phyloP scores from a whole-genome alignment of 495 filamentous ascomycete species.

The Daldinia concentrica region DNA sequence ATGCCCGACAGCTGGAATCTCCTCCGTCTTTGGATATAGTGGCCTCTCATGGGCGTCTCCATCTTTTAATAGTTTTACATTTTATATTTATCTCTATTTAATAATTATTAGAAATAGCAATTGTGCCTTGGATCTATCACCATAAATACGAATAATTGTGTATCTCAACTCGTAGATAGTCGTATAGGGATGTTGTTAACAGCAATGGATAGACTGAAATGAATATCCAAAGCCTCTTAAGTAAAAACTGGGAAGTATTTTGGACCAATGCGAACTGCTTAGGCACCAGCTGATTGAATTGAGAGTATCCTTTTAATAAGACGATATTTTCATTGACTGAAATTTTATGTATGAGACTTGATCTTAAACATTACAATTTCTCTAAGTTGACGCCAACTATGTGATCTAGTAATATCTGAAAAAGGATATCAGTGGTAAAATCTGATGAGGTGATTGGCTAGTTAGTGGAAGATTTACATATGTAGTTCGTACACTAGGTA shows the following conservation, averaged over 20 bases:
- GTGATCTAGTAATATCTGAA: conserved; percentile 2
- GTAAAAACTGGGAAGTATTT: too few relatives aligned
- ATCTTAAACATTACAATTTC: neutral
- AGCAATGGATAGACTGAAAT: too few relatives aligned
- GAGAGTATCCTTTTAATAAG: neutral
- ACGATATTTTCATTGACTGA: neutral
- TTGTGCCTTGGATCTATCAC: too few relatives aligned
- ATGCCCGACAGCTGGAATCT: neutral
- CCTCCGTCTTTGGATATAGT: neutral
- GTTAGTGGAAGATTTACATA: neutral
- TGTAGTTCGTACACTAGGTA: neutral
- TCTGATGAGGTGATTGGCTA: conserved; percentile 10
- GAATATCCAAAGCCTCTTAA: too few relatives aligned
- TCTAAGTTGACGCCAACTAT: neutral
- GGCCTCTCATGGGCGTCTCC: neutral
- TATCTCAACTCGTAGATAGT: too few relatives aligned
- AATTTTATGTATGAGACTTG: neutral
- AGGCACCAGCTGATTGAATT: too few relatives aligned
- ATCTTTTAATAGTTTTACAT: too few relatives aligned
- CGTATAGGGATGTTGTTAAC: too few relatives aligned
- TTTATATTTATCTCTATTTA: too few relatives aligned
- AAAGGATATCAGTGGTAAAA: conserved; percentile 13
- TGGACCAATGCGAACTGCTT: too few relatives aligned
- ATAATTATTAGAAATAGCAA: too few relatives aligned
- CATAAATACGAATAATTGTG: too few relatives aligned